Conservation (phyloP, 805 yeast species). For the Jamesozyma piceae region DNA sequence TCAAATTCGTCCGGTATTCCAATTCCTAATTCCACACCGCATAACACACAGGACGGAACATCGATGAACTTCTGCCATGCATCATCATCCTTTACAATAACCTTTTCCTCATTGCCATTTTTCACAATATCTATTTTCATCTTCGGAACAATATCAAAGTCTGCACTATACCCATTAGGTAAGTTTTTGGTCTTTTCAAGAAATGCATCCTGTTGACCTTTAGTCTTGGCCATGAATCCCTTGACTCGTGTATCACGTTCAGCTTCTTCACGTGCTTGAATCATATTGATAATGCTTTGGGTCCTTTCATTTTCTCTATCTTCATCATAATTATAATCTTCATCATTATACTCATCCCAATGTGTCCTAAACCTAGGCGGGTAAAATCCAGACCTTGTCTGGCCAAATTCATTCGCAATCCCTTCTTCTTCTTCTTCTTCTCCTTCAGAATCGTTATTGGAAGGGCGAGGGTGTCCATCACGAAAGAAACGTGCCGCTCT, state of each 20-base stretch:
- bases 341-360: slow-evolving; percentile 2
- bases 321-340: slow-evolving; percentile 3
- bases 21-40: slow-evolving; percentile 64
- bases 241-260: slow-evolving; percentile 22
- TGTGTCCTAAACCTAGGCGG: background rate
- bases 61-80: slow-evolving; percentile 27
- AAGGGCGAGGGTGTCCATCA: background rate
- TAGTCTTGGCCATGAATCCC: slow-evolving; percentile 20
- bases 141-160: slow-evolving; percentile 21
- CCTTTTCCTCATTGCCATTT: slow-evolving; percentile 14
- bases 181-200: slow-evolving; percentile 15
- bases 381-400: no score
- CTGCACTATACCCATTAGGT: slow-evolving; percentile 27
- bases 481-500: background rate
- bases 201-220: slow-evolving; percentile 20
- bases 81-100: slow-evolving; percentile 18
- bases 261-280: slow-evolving; percentile 27
- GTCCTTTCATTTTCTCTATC: slow-evolving; percentile 15
- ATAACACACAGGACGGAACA: slow-evolving; percentile 49
- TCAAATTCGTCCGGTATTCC: slow-evolving; percentile 53
- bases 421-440: background rate
- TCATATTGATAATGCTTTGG: slow-evolving; percentile 26
- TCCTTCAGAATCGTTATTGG: background rate
- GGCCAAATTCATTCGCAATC: background rate
- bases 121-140: slow-evolving; percentile 12